Base-by-base conservation (phyloP, 2,329 filamentous ascomycete genomes). In the Botrytis porri region DNA sequence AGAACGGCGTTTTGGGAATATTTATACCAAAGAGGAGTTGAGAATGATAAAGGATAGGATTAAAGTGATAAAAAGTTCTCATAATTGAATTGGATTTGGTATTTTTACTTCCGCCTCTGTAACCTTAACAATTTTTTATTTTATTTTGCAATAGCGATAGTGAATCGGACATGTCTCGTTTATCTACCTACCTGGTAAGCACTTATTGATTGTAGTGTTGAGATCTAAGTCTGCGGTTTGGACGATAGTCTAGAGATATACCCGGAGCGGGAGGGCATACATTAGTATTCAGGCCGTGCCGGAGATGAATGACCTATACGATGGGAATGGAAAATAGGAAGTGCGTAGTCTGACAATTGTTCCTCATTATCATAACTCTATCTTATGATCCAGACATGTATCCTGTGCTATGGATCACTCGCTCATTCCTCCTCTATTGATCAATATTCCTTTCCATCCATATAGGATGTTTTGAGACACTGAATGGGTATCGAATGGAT, bases 11-110 rank as follows among this genome's bases (percentile, higher is more conserved):
- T 69, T 57, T 43, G 57, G 48, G n/a, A 37, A 41, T 41, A 25
- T 25, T 43, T 69, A 69, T 69, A 69, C 65, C 65, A 67, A 67
- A 67, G 35, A 41, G 65, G 65, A 67, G 48, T 67, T 57, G 48
- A 57, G 32, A 57, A 41, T 57, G 14, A 57, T 39, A 32, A 57
- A 39, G 45, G 65, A 41, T 57, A 41, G 48, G 65, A 29, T 67
- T 41, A 57, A 67, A 57, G 25, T 41, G 25, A 57, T 48, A 48
- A 22, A 57, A 67, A 32, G 14, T 57, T 3, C n/a, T 57, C 3
- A 41, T 37, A 57, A 41, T 57, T 41, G 48, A 67, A 67, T 57
- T 41, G 16, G 35, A 67, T 32, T 57, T 41, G 48, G 48, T 32
- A 67, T 32, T 41, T 41, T 3, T 67, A 57, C 3, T 57, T 29